Base-by-base conservation (phyloP, 352 stramenopile species). In the Globisporangium barbulae region DNA sequence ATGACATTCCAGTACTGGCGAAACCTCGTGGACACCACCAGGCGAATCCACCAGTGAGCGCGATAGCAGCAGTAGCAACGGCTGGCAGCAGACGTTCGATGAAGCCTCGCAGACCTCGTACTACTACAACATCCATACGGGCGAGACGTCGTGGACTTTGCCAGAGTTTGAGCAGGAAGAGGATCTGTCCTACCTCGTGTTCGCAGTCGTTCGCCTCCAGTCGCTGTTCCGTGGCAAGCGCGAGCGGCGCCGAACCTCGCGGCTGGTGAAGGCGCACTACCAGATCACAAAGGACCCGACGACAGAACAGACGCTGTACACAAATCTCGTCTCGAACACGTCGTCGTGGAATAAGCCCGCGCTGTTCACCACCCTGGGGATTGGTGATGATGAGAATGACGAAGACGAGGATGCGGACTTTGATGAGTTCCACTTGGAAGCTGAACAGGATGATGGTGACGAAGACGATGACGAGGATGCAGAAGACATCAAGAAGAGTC, bases 111-210 rank as follows among this genome's bases (percentile, higher is more conserved):
- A 90, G 53, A 83, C 67, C 4, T 64, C 63, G 5, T 93, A 90
- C 55, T 93, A 89, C 71, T 88, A 89, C 70, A 83, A 93, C 53
- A 62, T 76, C 5, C 59, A 75, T 56, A 90, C 84, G 5, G 80
- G 81, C 15, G 81, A 90, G 56, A 89, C 80, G 2, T 82, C 80
- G 21, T 93, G 82, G 84, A 86, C 72, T n/a, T 61, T 74, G 12
- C 83, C 81, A 5, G 25, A 33, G 3, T 45, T 68, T 35, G 65
- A 75, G 17, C 13, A 17, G 1, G 48, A 59, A 3, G 67, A 69
- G 12, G 76, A 91, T 41, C 55, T 82, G 2, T 63, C 72, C 13
- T 85, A 79, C 44, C 59, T 90, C 17, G 61, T 41, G 10, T 89
- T 85, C 44, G 74, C 81, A 1, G 74, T 76, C 19, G 60, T 84